Evolutionary conservation across 208 protist species (phyloP), one percentile per base, ranked within the genome.

Genomic region (Trypanosoma boissoni): DNA sequence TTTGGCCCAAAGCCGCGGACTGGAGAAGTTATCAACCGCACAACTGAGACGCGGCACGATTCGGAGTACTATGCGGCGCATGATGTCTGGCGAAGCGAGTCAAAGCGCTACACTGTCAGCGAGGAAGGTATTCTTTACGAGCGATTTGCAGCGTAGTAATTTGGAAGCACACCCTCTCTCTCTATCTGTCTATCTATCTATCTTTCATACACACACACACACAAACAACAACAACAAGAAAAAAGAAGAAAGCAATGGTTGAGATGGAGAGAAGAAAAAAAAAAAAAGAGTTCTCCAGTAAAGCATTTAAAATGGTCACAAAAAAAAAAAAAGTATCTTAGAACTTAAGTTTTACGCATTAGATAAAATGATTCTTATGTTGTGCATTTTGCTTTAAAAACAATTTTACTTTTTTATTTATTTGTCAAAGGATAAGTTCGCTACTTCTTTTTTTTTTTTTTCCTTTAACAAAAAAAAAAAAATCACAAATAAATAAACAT

Each of bases 41-140:
- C 64, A 21, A 69, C 64, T 12, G 64, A 69, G 39, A 41, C 43
- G 36, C 43, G 55, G 23, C 55, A 69, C 41, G 55, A 69, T 18
- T 69, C 64, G 10, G 27, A 44, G 2, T 58, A 63, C 37, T 69
- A 69, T 27, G 64, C 64, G 24, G 37, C 59, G 39, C 26, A 69
- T 52, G 64, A 69, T 37, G 56, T 69, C 1, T 69, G 64, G 64
- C 18, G 48, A 16, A 43, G 62, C 7, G 37, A 57, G 37, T n/a
- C 46, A 24, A 31, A 52, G 14, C 62, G 52, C 29, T 69, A 69
- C 46, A 58, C 48, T 7, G 64, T 69, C 24, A 55, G 48, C 4
- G 64, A 46, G 29, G 55, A 69, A 24, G 55, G 39, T 20, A 61
- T 63, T 27, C 9, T 69, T 3, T 23, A 55, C 21, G 64, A 69